A percentile compares a stretch with the other conserved stretches of the same genome.
phyloP scores from a whole-genome alignment of 108 stramenopile genomes.

The Licmophora abbreviata region DNA sequence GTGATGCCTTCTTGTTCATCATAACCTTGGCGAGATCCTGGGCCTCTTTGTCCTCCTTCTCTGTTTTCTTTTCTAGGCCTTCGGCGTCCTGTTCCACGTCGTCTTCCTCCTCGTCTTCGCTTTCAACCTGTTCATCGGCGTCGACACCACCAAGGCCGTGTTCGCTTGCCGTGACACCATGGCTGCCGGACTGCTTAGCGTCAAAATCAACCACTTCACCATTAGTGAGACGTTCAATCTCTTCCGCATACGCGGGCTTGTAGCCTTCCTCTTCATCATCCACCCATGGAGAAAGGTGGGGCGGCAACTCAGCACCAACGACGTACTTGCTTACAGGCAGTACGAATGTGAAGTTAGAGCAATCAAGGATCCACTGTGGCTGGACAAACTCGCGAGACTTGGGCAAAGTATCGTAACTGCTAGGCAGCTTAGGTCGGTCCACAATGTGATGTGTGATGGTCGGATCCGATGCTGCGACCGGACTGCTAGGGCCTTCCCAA shows the following conservation, averaged over 20 bases:
- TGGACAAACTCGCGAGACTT: constrained; percentile 93
- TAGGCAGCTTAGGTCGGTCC: constrained; percentile 75
- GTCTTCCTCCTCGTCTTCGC: constrained; percentile 16
- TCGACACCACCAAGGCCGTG: too few species aligned
- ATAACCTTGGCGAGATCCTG: constrained; percentile 82
- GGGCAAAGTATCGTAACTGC: constrained; percentile 47
- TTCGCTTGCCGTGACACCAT: too few species aligned
- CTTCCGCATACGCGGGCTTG: constrained; percentile 93
- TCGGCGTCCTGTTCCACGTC: constrained; percentile 31
- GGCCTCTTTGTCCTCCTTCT: constrained; percentile 71
- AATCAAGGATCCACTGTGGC: constrained; percentile 98
- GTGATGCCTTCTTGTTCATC: constrained; percentile 91
- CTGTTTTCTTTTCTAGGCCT: constrained; percentile 10
- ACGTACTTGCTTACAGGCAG: constrained; percentile 83
- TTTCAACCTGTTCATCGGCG: constrained; percentile 10
- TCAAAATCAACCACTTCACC: constrained; percentile 44
- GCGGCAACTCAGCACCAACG: constrained; percentile 87
- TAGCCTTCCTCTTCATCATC: constrained; percentile 97
- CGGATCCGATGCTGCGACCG: constrained; percentile 70
- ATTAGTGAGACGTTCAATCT: constrained; percentile 84
- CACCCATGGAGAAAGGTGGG: constrained; percentile 98
- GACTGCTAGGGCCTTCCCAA: constrained; percentile 91
- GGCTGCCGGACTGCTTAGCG: constrained; percentile 13
- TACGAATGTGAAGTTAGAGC: constrained; percentile 86
- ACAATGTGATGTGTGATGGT: constrained; percentile 93